Conservation (phyloP, 805 yeast genomes). For the Kregervanrija delftensis region DNA sequence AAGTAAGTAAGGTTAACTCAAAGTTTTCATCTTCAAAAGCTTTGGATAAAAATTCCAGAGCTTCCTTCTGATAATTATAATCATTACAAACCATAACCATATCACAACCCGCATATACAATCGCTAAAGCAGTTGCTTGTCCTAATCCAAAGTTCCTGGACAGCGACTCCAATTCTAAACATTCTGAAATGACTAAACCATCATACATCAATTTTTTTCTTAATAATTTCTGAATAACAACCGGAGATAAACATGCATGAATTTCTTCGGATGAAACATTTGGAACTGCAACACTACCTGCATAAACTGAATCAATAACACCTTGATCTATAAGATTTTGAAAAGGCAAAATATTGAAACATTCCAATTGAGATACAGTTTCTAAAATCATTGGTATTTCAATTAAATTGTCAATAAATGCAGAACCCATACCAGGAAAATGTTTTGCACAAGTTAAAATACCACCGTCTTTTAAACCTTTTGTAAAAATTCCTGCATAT, state of each 20-base stretch:
- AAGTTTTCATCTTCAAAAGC: slow-evolving; percentile 31
- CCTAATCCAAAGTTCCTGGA: slow-evolving; percentile 58
- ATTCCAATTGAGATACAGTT: slow-evolving; percentile 43
- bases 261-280: slow-evolving; percentile 52
- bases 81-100: slow-evolving; percentile 57
- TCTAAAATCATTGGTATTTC: slow-evolving; percentile 57
- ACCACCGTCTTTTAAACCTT: slow-evolving; percentile 49
- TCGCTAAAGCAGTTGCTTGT: slow-evolving; percentile 57
- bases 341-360: slow-evolving; percentile 46
- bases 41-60: slow-evolving; percentile 34
- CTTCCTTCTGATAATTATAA: slow-evolving; percentile 46
- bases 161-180: slow-evolving; percentile 56
- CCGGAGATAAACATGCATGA: slow-evolving; percentile 56
- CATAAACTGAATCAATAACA: slow-evolving; percentile 47
- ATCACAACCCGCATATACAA: slow-evolving; percentile 56
- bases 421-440: slow-evolving; percentile 62
- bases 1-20: slow-evolving; percentile 32
- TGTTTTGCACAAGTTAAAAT: slow-evolving; percentile 52
- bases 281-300: slow-evolving; percentile 63
- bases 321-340: slow-evolving; percentile 37
- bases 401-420: slow-evolving; percentile 48
- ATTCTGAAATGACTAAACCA: slow-evolving; percentile 54
- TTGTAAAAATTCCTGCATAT: slow-evolving; percentile 45
- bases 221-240: slow-evolving; percentile 42
- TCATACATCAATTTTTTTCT: slow-evolving; percentile 45